Percentiles rank a stretch among this genome's conserved stretches.
phyloP scores from a whole-genome alignment of 768 basidiomycete species.

The Terana coerulea region DNA sequence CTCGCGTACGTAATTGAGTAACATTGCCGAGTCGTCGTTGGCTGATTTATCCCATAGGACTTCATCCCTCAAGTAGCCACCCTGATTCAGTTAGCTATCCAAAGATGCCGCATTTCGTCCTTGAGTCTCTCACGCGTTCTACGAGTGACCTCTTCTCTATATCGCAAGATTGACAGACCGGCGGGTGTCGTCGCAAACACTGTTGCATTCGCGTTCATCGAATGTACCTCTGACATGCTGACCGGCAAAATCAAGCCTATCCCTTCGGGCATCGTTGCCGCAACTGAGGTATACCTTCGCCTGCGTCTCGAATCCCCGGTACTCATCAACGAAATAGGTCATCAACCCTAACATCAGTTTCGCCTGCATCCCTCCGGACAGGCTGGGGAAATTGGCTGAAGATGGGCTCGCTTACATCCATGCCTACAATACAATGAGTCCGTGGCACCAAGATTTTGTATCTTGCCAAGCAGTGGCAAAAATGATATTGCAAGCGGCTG shows the following conservation, averaged over 20 bases:
- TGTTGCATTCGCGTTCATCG: conserved; percentile 18
- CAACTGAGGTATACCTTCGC: conserved; percentile 39
- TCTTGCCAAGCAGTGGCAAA: conserved; percentile 49
- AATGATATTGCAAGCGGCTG: conserved; percentile 47
- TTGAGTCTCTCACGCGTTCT: conserved; percentile 44
- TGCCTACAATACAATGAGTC: conserved; percentile 42
- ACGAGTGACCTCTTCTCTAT: conserved; percentile 41
- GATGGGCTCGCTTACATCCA: conserved; percentile 53
- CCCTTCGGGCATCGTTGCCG: conserved; percentile 16
- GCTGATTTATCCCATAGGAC: conserved; percentile 40
- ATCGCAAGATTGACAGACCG: conserved; percentile 30
- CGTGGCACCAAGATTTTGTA: conserved; percentile 46
- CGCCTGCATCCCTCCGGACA: conserved; percentile 25
- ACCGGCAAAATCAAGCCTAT: conserved; percentile 16
- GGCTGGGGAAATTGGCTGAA: conserved; percentile 41
- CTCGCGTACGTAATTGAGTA: conserved; percentile 48
- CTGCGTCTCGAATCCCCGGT: neutral
- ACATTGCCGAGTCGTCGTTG: conserved; percentile 56
- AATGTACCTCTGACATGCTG: conserved; percentile 20
- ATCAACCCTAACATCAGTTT: conserved; percentile 1
- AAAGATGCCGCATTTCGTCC: conserved; percentile 44
- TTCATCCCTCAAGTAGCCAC: conserved; percentile 56
- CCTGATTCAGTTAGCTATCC: conserved; percentile 50
- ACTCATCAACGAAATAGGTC: conserved; percentile 3
- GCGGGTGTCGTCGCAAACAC: conserved; percentile 16